These are phyloP conservation scores for Nothophoma quercina DNA, from an alignment of 2,329 filamentous ascomycete genomes.

Conservation along the genomic window DNA sequence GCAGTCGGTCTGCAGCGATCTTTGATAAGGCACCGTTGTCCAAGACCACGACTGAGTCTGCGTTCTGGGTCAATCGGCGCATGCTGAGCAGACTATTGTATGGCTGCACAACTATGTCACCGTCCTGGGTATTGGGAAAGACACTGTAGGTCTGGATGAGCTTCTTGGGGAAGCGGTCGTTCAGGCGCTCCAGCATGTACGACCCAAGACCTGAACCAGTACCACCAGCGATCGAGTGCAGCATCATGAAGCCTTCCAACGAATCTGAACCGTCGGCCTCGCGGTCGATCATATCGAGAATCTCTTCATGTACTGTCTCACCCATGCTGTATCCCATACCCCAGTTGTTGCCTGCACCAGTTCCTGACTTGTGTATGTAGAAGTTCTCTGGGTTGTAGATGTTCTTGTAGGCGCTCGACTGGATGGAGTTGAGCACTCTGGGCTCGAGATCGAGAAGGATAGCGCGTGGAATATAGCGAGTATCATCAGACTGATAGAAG, in stretches of 20 bases:
- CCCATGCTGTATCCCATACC: slow-evolving; percentile 94
- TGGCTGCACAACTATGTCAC: slow-evolving; percentile 94
- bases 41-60: slow-evolving; percentile 95
- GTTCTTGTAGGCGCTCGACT: slow-evolving; percentile 93
- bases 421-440: slow-evolving; percentile 88
- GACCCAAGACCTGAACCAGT: slow-evolving; percentile 96
- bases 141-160: slow-evolving; percentile 99
- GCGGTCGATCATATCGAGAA: slow-evolving; percentile 99
- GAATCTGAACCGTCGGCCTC: slow-evolving; percentile 98
- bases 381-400: slow-evolving; percentile 99
- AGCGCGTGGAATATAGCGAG: slow-evolving; percentile 94
- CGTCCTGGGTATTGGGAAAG: slow-evolving; percentile 90
- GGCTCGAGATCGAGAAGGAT: slow-evolving; percentile 96
- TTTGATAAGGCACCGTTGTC: slow-evolving; percentile 94
- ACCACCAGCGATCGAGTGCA: slow-evolving; percentile 96
- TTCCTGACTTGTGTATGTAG: slow-evolving; percentile 92
- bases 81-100: slow-evolving; percentile 97
- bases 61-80: slow-evolving; percentile 90
- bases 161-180: slow-evolving; percentile 98
- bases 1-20: slow-evolving; percentile 92
- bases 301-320: slow-evolving; percentile 90
- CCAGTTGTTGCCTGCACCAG: slow-evolving; percentile 98
- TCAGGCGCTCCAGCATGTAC: slow-evolving; percentile 92
- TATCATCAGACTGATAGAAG: slow-evolving; percentile 98
- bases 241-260: slow-evolving; percentile 97